phyloP scores from a whole-genome alignment of 1,284 basidiomycete genomes.

The Abortiporus biennis region DNA sequence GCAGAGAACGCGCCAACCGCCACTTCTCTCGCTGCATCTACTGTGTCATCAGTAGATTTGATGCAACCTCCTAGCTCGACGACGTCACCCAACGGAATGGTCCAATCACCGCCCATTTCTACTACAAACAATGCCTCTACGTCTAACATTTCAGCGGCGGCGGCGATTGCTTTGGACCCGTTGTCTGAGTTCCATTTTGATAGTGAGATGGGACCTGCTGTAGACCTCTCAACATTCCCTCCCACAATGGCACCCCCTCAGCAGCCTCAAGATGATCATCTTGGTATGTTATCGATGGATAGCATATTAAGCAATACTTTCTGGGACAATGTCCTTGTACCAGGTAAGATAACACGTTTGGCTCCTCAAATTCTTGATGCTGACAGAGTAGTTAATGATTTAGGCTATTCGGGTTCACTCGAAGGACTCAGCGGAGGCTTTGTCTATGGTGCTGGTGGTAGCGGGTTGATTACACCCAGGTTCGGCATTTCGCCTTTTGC shows the following conservation, averaged over 20 bases:
- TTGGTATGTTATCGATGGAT: conserved; percentile 66
- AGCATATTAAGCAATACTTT: conserved; percentile 71
- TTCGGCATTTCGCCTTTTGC: conserved; percentile 30
- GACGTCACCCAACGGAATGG: not conserved
- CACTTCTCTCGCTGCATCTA: not conserved
- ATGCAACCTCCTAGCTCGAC: too few relatives aligned
- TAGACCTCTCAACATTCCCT: conserved; percentile 75
- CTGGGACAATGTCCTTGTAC: conserved; percentile 81
- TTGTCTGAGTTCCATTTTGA: conserved; percentile 56
- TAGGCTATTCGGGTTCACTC: conserved; percentile 71
- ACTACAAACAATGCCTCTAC: not conserved
- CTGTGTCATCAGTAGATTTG: too few relatives aligned
- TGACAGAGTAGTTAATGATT: conserved; percentile 4
- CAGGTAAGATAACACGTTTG: conserved; percentile 44
- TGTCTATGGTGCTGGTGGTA: conserved; percentile 74
- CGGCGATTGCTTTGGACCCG: conserved; percentile 5
- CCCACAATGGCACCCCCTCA: conserved; percentile 63
- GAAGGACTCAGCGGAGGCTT: conserved; percentile 79
- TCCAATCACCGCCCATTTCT: too few relatives aligned
- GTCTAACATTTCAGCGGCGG: conserved; percentile 1
- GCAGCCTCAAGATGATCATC: conserved; percentile 39
- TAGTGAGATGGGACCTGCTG: conserved; percentile 75
- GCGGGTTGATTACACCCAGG: conserved; percentile 59
- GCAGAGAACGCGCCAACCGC: not conserved
- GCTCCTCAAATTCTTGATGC: too few relatives aligned